These are phyloP conservation scores for Rhizophagus prolifer DNA, from an alignment of 192 early-diverging fungal species.

Conservation along the genomic window DNA sequence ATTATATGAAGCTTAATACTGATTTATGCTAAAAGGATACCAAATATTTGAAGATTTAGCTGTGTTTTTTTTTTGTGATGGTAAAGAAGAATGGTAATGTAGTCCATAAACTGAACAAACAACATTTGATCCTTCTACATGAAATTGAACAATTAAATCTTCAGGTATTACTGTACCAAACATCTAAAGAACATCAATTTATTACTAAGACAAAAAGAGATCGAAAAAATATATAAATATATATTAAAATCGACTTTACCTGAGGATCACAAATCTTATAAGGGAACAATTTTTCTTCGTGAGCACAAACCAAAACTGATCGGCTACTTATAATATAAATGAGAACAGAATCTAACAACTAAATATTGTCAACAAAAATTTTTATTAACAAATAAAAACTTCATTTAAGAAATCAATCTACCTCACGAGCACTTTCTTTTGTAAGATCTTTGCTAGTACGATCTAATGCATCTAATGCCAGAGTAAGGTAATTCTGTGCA, in stretches of 20 bases:
- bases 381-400: neutral
- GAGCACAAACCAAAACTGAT: neutral
- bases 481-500: constrained; percentile 23
- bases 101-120: constrained; percentile 20
- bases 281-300: constrained; percentile 23
- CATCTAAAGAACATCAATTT: constrained; percentile 1
- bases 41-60: constrained; percentile 6
- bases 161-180: constrained; percentile 19
- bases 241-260: too few species aligned
- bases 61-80: neutral
- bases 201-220: neutral
- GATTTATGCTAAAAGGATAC: constrained; percentile 18
- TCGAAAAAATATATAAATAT: neutral
- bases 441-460: neutral
- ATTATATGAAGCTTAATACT: neutral
- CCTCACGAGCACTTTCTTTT: constrained; percentile 20
- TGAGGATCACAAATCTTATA: constrained; percentile 32
- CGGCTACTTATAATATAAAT: constrained; percentile 12
- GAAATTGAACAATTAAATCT: constrained; percentile 17
- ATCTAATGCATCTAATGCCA: constrained; percentile 19
- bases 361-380: neutral
- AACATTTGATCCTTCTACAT: constrained; percentile 19
- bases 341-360: constrained; percentile 16
- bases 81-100: constrained; percentile 21
- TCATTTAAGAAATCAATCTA: neutral